Evolutionary conservation across 805 yeast species (phyloP), one percentile per base, ranked within the genome.

Genomic region (Candida silvicultrix): DNA sequence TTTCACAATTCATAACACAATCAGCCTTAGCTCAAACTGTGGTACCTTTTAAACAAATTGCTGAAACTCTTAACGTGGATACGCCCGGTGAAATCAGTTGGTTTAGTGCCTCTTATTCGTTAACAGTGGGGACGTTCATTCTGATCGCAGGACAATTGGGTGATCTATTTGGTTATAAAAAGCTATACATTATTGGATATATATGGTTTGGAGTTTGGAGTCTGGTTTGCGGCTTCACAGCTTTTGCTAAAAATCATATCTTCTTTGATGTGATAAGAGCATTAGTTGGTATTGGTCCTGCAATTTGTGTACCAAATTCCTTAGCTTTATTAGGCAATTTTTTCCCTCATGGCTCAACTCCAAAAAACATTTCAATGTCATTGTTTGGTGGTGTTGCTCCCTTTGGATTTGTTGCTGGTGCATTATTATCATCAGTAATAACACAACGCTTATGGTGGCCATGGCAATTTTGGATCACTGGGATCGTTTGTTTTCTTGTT

Each of bases 101-200:
- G 89, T 75, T 77, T 56, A 72, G 78, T 67, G 85, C 86, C 2
- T 74, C 84, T 1, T 82, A 76, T 57, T 77, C 85, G 1, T 62
- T 83, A 43, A 75, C 85, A 0, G 77, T 80, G 4, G 89, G 89
- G 4, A 80, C 89, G 0, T 77, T 83, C 48, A 82, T 83, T 42
- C 59, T 83, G 38, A 64, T 79, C 3, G 73, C 83, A 28, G 89
- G 89, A 11, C 68, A 80, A 38, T 53, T 82, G 29, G 89, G 90
- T 29, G 90, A 83, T 55, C 66, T 82, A 14, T 75, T 74, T 51
- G 89, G 89, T 1, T 68, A 80, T 45, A 78, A 76, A 47, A 61
- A 59, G 23, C 57, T 78, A 20, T 70, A 80, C 45, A 38, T 76
- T 1, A 49, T 69, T 3, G 85, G 89, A 1, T 82, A 80, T 66